A percentile compares a stretch with the other conserved stretches of the same genome.
These are phyloP conservation scores for Penicillium sp. DNA, from an alignment of 2,329 filamentous ascomycete genomes.

Conservation along the genomic window DNA sequence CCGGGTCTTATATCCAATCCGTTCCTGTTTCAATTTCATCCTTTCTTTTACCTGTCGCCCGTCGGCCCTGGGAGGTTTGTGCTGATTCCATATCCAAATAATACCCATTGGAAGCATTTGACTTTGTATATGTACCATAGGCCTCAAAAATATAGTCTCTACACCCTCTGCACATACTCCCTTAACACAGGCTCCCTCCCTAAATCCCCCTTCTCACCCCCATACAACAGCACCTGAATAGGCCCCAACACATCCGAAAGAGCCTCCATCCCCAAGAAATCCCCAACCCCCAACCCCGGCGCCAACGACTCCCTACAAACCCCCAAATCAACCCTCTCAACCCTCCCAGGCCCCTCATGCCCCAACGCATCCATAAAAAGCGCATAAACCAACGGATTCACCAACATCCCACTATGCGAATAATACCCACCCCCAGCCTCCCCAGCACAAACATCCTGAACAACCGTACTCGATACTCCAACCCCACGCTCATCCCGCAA, in stretches of 20 bases:
- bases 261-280: constrained; percentile 3
- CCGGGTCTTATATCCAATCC: constrained; percentile 23
- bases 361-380: constrained; percentile 7
- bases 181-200: background rate
- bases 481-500: constrained; percentile 1
- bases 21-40: constrained; percentile 10
- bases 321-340: constrained; percentile 3
- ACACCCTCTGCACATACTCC: background rate
- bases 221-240: constrained; percentile 3
- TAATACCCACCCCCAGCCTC: background rate
- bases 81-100: constrained; percentile 18
- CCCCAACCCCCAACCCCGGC: background rate
- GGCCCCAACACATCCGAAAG: constrained; percentile 1
- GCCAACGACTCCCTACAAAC: constrained; percentile 2
- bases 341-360: constrained; percentile 6
- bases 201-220: background rate
- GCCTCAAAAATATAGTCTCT: too few species aligned
- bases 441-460: constrained; percentile 4
- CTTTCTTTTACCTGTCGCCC: background rate
- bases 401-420: constrained; percentile 6
- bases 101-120: constrained; percentile 26
- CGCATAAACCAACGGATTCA: constrained; percentile 4
- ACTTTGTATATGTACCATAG: constrained; percentile 10
- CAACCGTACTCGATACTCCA: constrained; percentile 1
- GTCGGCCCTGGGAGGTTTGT: constrained; percentile 8